Evolutionary conservation across 306 rosid genomes (phyloP).

Genomic region (Echinosophora koreensis): DNA sequence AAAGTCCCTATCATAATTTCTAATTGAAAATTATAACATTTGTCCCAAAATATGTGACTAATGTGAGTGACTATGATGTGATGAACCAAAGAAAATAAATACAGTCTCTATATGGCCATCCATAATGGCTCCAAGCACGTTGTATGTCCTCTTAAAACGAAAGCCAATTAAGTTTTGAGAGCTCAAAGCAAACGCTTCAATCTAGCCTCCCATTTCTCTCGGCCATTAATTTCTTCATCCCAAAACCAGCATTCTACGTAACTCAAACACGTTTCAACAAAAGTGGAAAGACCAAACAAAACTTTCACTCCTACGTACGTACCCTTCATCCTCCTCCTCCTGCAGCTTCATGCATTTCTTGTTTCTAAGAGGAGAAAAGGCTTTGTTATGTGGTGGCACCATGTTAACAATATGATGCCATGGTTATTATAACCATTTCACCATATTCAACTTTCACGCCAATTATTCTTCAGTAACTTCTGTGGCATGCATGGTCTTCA

Average conservation of each 20-base stretch:
- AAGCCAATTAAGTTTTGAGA: not conserved
- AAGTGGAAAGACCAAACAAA: not conserved
- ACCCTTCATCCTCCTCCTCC: constrained; percentile 25
- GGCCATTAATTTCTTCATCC: constrained; percentile 64
- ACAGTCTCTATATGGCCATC: not conserved
- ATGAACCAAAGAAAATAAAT: not conserved
- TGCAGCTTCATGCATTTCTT: constrained; percentile 8
- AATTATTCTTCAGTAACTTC: not conserved
- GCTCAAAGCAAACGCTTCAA: constrained; percentile 49
- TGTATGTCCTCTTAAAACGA: constrained; percentile 10
- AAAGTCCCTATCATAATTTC: too few species aligned
- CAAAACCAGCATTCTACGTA: constrained; percentile 29
- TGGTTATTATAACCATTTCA: constrained; percentile 24
- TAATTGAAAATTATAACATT: too few species aligned
- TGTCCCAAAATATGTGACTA: too few species aligned
- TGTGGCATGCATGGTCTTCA: constrained; percentile 46
- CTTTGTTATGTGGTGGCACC: not conserved
- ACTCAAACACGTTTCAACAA: constrained; percentile 17
- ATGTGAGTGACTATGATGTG: not conserved
- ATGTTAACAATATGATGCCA: constrained; percentile 25
- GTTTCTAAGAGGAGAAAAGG: not conserved
- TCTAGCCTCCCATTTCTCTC: constrained; percentile 72
- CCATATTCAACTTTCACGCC: too few species aligned
- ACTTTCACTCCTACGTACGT: constrained; percentile 8
- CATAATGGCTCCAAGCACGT: not conserved